Evolutionary conservation across 176 grass and related monocot species (phyloP).

Genomic region (Luzula sylvatica): DNA sequence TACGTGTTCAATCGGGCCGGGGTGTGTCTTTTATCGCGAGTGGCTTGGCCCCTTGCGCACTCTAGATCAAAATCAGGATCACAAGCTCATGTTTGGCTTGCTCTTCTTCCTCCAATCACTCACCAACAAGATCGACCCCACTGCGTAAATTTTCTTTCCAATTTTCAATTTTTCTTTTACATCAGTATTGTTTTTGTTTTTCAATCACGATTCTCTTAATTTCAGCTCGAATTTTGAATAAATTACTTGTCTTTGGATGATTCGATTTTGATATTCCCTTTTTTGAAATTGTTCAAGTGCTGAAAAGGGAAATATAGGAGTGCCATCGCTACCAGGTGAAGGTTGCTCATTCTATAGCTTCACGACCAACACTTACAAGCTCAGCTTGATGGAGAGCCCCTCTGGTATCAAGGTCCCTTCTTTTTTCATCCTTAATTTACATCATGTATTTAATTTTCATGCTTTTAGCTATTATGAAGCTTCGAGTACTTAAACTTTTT

Average conservation of each 20-base stretch:
- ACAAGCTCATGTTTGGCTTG: constrained; percentile 96
- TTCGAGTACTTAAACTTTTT: constrained; percentile 8
- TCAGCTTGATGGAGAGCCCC: constrained; percentile 87
- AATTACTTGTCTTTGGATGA: too few species aligned
- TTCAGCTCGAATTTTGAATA: neutral
- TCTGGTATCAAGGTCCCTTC: constrained; percentile 74
- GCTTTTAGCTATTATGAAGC: constrained; percentile 7
- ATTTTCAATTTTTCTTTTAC: neutral
- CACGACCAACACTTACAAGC: constrained; percentile 81
- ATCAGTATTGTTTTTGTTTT: neutral
- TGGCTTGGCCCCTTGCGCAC: constrained; percentile 77
- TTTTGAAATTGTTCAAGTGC: constrained; percentile 34
- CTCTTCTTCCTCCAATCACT: constrained; percentile 91
- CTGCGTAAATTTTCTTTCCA: constrained; percentile 17
- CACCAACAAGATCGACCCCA: constrained; percentile 86
- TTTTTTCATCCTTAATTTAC: neutral
- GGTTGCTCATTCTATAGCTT: constrained; percentile 88
- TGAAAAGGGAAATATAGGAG: constrained; percentile 72
- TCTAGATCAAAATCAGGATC: constrained; percentile 64
- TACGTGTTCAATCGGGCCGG: constrained; percentile 95
- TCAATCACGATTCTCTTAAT: neutral
- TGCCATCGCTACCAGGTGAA: constrained; percentile 64
- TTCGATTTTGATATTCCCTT: neutral
- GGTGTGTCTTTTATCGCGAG: constrained; percentile 84
- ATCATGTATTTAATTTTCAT: neutral